Conservation (phyloP, 1,139 yeast species). For the Kodamaea plutei region DNA sequence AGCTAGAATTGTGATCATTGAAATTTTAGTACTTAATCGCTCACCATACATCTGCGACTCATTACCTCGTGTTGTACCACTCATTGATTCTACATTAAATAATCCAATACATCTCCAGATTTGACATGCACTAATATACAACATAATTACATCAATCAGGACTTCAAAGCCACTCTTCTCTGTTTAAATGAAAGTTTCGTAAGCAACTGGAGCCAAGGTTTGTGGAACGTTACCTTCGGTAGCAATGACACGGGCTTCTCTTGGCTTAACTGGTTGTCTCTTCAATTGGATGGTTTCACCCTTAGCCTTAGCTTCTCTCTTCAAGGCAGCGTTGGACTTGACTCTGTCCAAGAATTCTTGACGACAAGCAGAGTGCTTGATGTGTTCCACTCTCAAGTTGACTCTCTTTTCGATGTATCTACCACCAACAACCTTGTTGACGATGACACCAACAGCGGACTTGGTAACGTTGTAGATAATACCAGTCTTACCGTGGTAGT, state of each 20-base stretch:
- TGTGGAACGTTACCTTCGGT: slow-evolving; percentile 82
- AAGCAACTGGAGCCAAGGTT: slow-evolving; percentile 98
- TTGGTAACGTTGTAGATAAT: slow-evolving; percentile 98
- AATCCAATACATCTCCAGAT: slow-evolving; percentile 2
- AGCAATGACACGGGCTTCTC: slow-evolving; percentile 81
- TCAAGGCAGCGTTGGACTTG: slow-evolving; percentile 90
- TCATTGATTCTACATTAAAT: no score
- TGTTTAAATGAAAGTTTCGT: slow-evolving; percentile 95
- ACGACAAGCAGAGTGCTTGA: slow-evolving; percentile 99
- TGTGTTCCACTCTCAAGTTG: slow-evolving; percentile 97
- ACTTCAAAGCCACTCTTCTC: slow-evolving; percentile 4
- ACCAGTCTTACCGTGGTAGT: slow-evolving; percentile 99
- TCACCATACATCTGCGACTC: no score
- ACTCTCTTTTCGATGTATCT: slow-evolving; percentile 99
- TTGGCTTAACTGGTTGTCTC: slow-evolving; percentile 99
- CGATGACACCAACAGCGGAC: slow-evolving; percentile 95
- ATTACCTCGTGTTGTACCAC: no score
- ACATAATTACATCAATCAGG: slow-evolving; percentile 17
- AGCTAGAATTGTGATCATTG: no score
- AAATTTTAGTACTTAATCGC: no score
- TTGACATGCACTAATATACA: slow-evolving; percentile 8
- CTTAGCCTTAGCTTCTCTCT: slow-evolving; percentile 90
- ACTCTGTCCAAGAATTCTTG: slow-evolving; percentile 98
- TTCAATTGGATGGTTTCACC: slow-evolving; percentile 90
- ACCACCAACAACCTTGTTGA: slow-evolving; percentile 98